Conservation (phyloP, 1,284 basidiomycete genomes). For the Trametes pubescens region DNA sequence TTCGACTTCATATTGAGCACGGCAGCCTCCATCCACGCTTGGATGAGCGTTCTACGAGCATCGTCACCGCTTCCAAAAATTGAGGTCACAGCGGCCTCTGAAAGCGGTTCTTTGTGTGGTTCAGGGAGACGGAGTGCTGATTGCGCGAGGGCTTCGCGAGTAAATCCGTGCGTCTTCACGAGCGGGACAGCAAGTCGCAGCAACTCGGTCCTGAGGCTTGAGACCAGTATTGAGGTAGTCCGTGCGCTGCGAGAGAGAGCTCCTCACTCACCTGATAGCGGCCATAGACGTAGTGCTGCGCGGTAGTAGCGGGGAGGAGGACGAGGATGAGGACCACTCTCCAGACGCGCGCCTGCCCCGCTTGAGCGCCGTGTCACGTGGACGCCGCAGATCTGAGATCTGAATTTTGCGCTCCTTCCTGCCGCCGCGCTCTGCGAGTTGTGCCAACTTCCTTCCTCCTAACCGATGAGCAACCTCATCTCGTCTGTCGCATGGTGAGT, state of each 20-base stretch:
- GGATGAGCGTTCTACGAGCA: conserved; percentile 68
- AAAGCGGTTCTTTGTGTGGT: conserved; percentile 64
- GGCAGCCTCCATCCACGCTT: conserved; percentile 76
- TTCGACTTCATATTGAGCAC: conserved; percentile 55
- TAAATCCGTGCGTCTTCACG: conserved; percentile 72
- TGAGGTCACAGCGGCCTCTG: conserved; percentile 72
- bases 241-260: background rate
- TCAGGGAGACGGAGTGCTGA: conserved; percentile 64
- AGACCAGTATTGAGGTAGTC: conserved; percentile 1
- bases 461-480: conserved; percentile 73
- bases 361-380: conserved; percentile 13
- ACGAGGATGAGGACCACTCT: background rate
- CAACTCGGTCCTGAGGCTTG: conserved; percentile 29
- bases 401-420: conserved; percentile 30
- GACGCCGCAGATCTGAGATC: conserved; percentile 29
- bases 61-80: conserved; percentile 77
- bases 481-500: conserved; percentile 61
- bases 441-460: background rate
- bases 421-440: background rate
- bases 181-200: conserved; percentile 70
- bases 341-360: conserved; percentile 8
- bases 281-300: background rate
- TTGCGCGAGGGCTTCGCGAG: conserved; percentile 69
- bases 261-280: conserved; percentile 22
- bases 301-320: background rate